A percentile compares a stretch with the other conserved stretches of the same genome.
phyloP scores from a whole-genome alignment of 192 early-diverging fungal genomes.

The Coemansia sp. region DNA sequence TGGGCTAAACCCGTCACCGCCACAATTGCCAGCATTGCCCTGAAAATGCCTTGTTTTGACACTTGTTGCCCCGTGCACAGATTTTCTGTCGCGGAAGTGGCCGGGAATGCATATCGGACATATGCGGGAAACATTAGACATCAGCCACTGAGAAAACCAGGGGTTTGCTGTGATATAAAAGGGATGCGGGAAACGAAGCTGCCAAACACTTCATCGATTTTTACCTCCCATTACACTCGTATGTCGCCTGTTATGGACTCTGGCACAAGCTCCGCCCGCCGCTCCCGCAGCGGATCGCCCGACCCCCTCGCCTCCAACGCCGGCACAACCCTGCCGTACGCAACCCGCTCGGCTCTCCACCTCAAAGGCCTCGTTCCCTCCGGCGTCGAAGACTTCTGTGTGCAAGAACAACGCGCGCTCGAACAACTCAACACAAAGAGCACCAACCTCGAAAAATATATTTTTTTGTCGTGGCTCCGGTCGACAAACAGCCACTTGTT shows the following conservation, averaged over 20 bases:
- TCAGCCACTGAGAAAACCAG: background rate
- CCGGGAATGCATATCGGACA: slow-evolving; percentile 17
- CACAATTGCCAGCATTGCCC: background rate
- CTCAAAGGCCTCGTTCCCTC: slow-evolving; percentile 73
- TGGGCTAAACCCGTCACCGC: background rate
- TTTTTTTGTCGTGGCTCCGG: slow-evolving; percentile 77
- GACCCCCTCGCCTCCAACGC: slow-evolving; percentile 36
- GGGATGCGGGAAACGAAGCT: background rate
- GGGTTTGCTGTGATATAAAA: background rate
- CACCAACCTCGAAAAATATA: slow-evolving; percentile 76
- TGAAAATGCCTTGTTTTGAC: background rate
- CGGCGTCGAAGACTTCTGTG: slow-evolving; percentile 67
- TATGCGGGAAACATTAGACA: slow-evolving; percentile 2
- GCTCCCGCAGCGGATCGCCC: slow-evolving; percentile 37
- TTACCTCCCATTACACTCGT: background rate
- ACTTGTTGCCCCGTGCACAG: slow-evolving; percentile 10
- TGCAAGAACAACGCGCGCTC: slow-evolving; percentile 73
- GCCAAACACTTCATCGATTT: background rate
- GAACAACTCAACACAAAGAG: slow-evolving; percentile 67
- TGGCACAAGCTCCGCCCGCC: slow-evolving; percentile 25
- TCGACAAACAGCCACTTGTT: slow-evolving; percentile 79
- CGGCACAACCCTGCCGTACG: slow-evolving; percentile 38
- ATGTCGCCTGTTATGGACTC: slow-evolving; percentile 18
- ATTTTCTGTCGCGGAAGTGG: background rate
- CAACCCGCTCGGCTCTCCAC: slow-evolving; percentile 57